These are phyloP conservation scores for Cyberlindnera mrakii DNA, from an alignment of 805 yeast genomes.

Conservation along the genomic window DNA sequence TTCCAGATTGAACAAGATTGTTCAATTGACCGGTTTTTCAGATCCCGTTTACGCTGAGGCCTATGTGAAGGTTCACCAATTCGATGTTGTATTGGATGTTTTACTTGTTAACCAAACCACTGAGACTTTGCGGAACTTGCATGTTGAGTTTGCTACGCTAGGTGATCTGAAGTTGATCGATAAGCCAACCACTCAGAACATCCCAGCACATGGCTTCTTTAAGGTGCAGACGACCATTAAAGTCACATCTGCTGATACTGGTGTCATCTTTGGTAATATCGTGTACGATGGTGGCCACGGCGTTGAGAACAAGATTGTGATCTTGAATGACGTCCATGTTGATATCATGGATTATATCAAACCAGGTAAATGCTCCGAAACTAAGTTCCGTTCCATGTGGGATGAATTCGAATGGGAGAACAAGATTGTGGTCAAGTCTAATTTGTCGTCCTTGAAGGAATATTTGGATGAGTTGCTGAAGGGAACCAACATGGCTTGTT, in stretches of 20 bases:
- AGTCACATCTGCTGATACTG: slow-evolving; percentile 96
- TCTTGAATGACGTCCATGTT: slow-evolving; percentile 89
- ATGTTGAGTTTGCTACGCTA: slow-evolving; percentile 91
- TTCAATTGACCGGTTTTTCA: slow-evolving; percentile 95
- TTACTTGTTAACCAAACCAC: slow-evolving; percentile 91
- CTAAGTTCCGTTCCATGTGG: slow-evolving; percentile 96
- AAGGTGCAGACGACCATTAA: slow-evolving; percentile 82
- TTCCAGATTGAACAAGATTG: slow-evolving; percentile 80
- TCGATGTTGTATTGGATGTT: slow-evolving; percentile 91
- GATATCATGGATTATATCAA: slow-evolving; percentile 96
- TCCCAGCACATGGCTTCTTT: slow-evolving; percentile 97
- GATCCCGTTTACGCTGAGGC: slow-evolving; percentile 99
- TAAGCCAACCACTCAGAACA: slow-evolving; percentile 79
- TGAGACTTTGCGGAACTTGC: slow-evolving; percentile 80
- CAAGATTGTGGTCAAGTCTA: slow-evolving; percentile 62
- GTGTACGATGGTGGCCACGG: slow-evolving; percentile 95
- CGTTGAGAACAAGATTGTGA: slow-evolving; percentile 81
- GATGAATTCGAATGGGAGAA: slow-evolving; percentile 88
- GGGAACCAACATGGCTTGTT: slow-evolving; percentile 89
- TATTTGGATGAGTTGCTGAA: slow-evolving; percentile 70
- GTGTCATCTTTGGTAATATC: slow-evolving; percentile 95
- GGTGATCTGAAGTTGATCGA: slow-evolving; percentile 96
- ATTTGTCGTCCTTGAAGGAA: slow-evolving; percentile 58
- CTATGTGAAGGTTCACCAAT: slow-evolving; percentile 91
- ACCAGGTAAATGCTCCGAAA: slow-evolving; percentile 88